Conservation (phyloP, 192 early-diverging fungal species). For the Hyaloraphidium curvatum region DNA sequence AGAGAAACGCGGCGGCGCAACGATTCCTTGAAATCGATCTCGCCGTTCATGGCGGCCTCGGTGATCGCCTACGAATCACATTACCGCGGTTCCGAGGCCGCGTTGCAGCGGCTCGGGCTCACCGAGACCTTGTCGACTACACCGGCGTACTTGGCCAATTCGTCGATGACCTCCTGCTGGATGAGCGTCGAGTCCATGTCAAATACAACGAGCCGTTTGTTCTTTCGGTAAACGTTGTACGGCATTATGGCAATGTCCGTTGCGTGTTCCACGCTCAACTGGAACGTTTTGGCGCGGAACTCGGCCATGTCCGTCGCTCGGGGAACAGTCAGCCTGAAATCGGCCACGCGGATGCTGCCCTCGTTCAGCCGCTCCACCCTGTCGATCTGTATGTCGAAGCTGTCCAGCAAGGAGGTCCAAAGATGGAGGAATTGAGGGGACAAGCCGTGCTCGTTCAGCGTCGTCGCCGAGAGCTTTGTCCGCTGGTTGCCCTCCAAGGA, state of each 20-base stretch:
- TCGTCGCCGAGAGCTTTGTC: no score
- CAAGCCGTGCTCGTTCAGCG: constrained; percentile 66
- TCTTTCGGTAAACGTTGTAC: constrained; percentile 65
- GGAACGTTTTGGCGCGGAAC: constrained; percentile 50
- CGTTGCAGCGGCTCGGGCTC: constrained; percentile 11
- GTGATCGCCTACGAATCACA: constrained; percentile 52
- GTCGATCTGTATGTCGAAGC: constrained; percentile 65
- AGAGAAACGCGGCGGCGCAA: constrained; percentile 67
- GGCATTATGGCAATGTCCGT: constrained; percentile 75
- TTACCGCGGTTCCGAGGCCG: background rate
- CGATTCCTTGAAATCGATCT: constrained; percentile 93
- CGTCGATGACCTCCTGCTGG: constrained; percentile 98
- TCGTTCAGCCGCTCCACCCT: constrained; percentile 63
- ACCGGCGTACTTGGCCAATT: constrained; percentile 80
- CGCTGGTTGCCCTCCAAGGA: no score
- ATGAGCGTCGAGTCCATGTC: constrained; percentile 99
- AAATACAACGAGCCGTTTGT: constrained; percentile 91
- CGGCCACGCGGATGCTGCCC: constrained; percentile 43
- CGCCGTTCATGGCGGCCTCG: constrained; percentile 91
- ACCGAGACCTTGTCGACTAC: constrained; percentile 81
- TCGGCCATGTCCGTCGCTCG: constrained; percentile 35
- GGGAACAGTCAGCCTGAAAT: constrained; percentile 70
- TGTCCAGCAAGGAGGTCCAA: constrained; percentile 59
- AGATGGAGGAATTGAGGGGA: constrained; percentile 53
- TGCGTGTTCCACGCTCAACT: constrained; percentile 42